Evolutionary conservation across 768 basidiomycete species (phyloP).

Genomic region (Lactarius hatsudake): DNA sequence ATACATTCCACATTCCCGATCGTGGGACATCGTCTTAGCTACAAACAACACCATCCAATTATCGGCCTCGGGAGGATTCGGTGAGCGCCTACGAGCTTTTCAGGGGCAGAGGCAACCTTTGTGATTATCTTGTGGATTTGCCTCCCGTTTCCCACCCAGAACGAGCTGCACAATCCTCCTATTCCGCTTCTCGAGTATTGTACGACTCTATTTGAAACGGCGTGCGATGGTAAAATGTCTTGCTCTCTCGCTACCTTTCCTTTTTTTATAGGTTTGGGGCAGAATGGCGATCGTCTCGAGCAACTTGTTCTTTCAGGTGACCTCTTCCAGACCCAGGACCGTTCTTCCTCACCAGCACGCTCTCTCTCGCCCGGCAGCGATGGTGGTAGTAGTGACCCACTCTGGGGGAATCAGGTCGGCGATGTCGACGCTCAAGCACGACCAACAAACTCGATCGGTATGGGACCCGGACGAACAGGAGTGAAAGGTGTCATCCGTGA

Average conservation of each 20-base stretch:
- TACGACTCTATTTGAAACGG: neutral
- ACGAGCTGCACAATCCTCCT: neutral
- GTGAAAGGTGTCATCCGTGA: conserved; percentile 89
- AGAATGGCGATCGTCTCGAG: conserved; percentile 43
- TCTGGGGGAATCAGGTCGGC: conserved; percentile 25
- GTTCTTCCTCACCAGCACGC: conserved; percentile 64
- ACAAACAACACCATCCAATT: neutral
- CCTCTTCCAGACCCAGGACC: conserved; percentile 54
- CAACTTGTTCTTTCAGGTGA: conserved; percentile 74
- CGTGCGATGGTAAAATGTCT: conserved; percentile 12
- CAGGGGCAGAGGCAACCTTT: neutral
- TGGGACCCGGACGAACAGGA: conserved; percentile 83
- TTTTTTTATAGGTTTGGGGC: conserved; percentile 7
- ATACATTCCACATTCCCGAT: no score
- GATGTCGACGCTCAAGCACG: conserved; percentile 43
- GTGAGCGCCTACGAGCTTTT: neutral
- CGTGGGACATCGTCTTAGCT: neutral
- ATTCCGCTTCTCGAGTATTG: neutral
- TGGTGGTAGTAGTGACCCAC: conserved; percentile 55
- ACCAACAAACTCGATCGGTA: conserved; percentile 64
- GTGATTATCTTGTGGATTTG: neutral
- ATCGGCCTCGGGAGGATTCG: neutral
- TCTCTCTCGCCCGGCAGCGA: conserved; percentile 49
- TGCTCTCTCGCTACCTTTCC: neutral
- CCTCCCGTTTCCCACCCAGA: neutral